Conservation (phyloP, 768 basidiomycete genomes). For the Lactifluus piperatus region DNA sequence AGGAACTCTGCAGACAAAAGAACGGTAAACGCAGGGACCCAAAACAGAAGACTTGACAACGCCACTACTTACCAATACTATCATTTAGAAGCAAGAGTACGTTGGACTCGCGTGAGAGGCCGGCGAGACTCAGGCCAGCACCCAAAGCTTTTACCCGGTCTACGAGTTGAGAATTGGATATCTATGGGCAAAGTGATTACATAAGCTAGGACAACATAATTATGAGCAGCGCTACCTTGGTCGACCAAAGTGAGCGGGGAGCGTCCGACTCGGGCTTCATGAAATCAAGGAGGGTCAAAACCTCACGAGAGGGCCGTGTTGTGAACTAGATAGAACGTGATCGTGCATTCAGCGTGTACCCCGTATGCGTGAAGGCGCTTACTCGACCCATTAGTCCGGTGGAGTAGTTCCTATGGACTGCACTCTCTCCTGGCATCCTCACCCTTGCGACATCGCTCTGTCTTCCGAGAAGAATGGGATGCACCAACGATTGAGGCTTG, state of each 20-base stretch:
- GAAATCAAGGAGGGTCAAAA: constrained; percentile 56
- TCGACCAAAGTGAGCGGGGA: constrained; percentile 71
- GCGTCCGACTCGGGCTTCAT: constrained; percentile 57
- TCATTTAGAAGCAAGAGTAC: constrained; percentile 77
- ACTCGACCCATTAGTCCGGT: constrained; percentile 78
- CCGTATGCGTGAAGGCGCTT: constrained; percentile 24
- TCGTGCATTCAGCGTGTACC: background rate
- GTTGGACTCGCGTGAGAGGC: constrained; percentile 49
- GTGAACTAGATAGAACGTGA: constrained; percentile 49
- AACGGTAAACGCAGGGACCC: constrained; percentile 6
- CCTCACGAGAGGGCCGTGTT: constrained; percentile 59
- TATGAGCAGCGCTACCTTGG: constrained; percentile 40
- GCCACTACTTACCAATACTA: constrained; percentile 44
- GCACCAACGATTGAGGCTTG: constrained; percentile 77
- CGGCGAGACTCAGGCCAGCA: constrained; percentile 56
- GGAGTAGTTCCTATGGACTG: constrained; percentile 85
- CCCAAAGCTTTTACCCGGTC: constrained; percentile 65
- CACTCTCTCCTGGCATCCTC: constrained; percentile 73
- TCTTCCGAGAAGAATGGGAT: constrained; percentile 86
- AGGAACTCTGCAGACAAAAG: constrained; percentile 51
- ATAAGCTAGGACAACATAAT: background rate
- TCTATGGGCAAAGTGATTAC: constrained; percentile 34
- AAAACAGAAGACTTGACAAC: background rate
- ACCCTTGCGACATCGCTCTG: constrained; percentile 87
- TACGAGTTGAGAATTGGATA: constrained; percentile 63